Conservation (phyloP, 805 yeast genomes). For the Teunomyces panamensis region DNA sequence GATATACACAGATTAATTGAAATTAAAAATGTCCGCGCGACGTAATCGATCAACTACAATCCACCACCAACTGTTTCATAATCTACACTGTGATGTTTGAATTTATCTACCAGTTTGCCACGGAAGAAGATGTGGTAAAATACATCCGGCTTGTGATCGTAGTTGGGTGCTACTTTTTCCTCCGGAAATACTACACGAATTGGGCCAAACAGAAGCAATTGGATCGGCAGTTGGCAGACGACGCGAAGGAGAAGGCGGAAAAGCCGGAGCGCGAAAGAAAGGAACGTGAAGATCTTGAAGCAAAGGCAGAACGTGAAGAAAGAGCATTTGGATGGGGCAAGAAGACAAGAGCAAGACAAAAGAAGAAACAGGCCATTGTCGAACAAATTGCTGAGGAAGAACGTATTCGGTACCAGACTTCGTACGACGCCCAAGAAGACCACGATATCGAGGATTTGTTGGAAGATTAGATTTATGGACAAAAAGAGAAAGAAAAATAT, state of each 20-base stretch:
- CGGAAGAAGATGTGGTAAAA: constrained; percentile 41
- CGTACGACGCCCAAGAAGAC: constrained; percentile 52
- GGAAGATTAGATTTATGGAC: constrained; percentile 41
- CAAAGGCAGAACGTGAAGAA: constrained; percentile 36
- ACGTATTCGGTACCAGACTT: constrained; percentile 43
- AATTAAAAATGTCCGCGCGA: too few relatives aligned
- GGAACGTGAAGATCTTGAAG: constrained; percentile 31
- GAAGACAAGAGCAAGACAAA: constrained; percentile 59
- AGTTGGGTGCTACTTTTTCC: constrained; percentile 60
- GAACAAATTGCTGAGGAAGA: constrained; percentile 42
- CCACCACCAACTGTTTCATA: too few relatives aligned
- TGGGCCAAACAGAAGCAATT: constrained; percentile 57
- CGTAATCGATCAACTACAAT: too few relatives aligned
- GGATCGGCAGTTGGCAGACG: constrained; percentile 44
- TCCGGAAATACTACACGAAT: constrained; percentile 54
- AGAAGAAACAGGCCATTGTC: constrained; percentile 52
- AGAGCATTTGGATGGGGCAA: constrained; percentile 77
- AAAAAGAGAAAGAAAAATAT: too few relatives aligned
- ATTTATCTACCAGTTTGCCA: constrained; percentile 34
- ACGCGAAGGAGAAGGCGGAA: constrained; percentile 39
- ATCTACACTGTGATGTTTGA: constrained; percentile 17
- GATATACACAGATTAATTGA: background rate
- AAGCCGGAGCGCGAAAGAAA: constrained; percentile 34
- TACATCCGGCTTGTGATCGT: constrained; percentile 48
- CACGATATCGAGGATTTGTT: constrained; percentile 67